These are phyloP conservation scores for Flaveria bidentis DNA, from an alignment of 129 eudicot species.

Conservation along the genomic window DNA sequence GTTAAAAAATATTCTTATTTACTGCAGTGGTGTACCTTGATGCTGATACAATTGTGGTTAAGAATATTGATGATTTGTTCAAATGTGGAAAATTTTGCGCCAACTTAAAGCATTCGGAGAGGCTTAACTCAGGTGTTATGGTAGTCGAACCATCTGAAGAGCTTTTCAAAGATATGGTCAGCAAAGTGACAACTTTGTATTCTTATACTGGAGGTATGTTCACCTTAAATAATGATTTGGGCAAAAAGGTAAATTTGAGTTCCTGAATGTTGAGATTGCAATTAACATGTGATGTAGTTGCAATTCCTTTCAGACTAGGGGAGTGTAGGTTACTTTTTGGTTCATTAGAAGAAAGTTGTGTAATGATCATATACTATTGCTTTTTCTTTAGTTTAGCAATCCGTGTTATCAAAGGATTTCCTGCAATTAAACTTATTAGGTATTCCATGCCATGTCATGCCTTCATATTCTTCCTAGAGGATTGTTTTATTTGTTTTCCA, in stretches of 20 bases:
- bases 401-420: no score
- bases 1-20: constrained; percentile 27
- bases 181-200: constrained; percentile 71
- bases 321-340: background rate
- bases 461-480: background rate
- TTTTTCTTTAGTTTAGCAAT: background rate
- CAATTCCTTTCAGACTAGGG: background rate
- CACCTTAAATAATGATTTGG: background rate
- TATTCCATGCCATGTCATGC: background rate
- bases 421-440: background rate
- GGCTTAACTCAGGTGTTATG: constrained; percentile 96
- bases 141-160: constrained; percentile 90
- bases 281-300: constrained; percentile 1
- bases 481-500: constrained; percentile 7
- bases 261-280: background rate
- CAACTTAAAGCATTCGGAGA: constrained; percentile 95
- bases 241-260: background rate
- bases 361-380: background rate
- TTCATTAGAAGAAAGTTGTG: constrained; percentile 7
- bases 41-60: constrained; percentile 94
- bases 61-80: constrained; percentile 86
- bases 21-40: constrained; percentile 95
- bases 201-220: constrained; percentile 96
- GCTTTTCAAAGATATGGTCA: constrained; percentile 84
- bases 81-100: constrained; percentile 95